These are phyloP conservation scores for Tetradesmus lagerheimii DNA, from an alignment of 139 green algal species.

Conservation along the genomic window DNA sequence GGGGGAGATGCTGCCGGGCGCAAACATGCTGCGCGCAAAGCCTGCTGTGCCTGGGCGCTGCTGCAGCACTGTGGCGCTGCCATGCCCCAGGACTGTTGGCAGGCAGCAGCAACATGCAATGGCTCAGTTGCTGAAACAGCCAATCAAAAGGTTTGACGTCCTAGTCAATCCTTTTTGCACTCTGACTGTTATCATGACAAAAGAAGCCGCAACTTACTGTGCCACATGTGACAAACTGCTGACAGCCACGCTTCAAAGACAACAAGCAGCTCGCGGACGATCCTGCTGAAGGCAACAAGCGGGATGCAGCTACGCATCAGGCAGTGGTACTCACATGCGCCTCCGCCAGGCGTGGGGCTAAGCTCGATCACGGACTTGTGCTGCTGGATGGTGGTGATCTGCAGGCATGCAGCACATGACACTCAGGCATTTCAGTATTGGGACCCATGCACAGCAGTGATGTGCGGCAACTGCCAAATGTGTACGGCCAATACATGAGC, in stretches of 20 bases:
- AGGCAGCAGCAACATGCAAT: neutral
- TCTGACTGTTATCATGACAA: no score
- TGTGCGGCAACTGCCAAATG: constrained; percentile 6
- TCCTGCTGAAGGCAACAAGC: neutral
- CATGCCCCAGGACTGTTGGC: constrained; percentile 22
- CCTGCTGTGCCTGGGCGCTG: constrained; percentile 42
- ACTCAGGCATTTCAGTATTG: no score
- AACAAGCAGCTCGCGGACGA: no score
- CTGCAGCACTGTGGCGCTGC: constrained; percentile 16
- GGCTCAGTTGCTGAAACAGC: neutral
- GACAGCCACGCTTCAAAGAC: no score
- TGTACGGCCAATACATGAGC: no score
- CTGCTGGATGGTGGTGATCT: constrained; percentile 46
- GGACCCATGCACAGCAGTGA: neutral
- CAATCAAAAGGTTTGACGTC: neutral
- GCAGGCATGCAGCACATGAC: neutral
- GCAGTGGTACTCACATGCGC: neutral
- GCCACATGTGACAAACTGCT: neutral
- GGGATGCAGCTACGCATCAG: no score
- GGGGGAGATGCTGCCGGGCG: constrained; percentile 11
- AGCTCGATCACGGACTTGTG: constrained; percentile 38
- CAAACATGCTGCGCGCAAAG: constrained; percentile 24
- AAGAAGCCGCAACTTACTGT: neutral
- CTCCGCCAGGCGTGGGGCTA: constrained; percentile 2
- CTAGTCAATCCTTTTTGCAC: no score